A percentile compares a stretch with the other conserved stretches of the same genome.
These are phyloP conservation scores for Hibiscus trionum DNA, from an alignment of 345 rosid genomes.

Conservation along the genomic window DNA sequence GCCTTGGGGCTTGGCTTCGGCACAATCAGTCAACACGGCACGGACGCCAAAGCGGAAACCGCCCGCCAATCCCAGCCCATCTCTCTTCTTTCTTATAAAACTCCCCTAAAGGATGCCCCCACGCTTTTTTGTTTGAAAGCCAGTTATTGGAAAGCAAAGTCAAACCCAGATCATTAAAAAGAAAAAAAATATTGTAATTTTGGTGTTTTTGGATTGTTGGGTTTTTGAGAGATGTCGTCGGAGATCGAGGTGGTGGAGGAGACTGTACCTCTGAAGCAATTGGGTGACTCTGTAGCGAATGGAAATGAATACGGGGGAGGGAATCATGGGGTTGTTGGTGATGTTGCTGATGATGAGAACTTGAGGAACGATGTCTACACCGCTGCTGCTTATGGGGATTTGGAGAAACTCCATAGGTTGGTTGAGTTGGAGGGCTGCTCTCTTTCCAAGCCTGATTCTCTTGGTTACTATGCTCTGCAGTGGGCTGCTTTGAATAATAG, in stretches of 20 bases:
- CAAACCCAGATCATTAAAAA: constrained; percentile 9
- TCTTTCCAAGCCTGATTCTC: constrained; percentile 71
- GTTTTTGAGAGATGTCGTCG: constrained; percentile 55
- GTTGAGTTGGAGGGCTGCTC: constrained; percentile 87
- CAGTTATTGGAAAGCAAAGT: constrained; percentile 12
- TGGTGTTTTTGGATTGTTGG: background rate
- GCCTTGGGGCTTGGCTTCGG: background rate
- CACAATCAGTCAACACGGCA: constrained; percentile 31
- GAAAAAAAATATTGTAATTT: background rate
- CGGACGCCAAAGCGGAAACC: constrained; percentile 25
- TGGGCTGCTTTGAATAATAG: constrained; percentile 98
- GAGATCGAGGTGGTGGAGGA: constrained; percentile 95
- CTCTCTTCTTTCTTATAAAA: background rate
- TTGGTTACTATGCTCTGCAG: constrained; percentile 89
- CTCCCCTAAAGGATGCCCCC: background rate
- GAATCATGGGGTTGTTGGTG: constrained; percentile 17
- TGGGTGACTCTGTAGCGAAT: constrained; percentile 7
- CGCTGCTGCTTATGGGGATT: constrained; percentile 91
- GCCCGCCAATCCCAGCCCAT: background rate
- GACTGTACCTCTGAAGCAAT: constrained; percentile 23
- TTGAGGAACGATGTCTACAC: constrained; percentile 81
- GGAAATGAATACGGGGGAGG: constrained; percentile 24
- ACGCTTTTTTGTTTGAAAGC: background rate
- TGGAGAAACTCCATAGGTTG: constrained; percentile 96
- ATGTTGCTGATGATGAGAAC: constrained; percentile 44